Evolutionary conservation across 2,329 filamentous ascomycete genomes (phyloP).

Genomic region (Fusarium pseudoanthophilum): DNA sequence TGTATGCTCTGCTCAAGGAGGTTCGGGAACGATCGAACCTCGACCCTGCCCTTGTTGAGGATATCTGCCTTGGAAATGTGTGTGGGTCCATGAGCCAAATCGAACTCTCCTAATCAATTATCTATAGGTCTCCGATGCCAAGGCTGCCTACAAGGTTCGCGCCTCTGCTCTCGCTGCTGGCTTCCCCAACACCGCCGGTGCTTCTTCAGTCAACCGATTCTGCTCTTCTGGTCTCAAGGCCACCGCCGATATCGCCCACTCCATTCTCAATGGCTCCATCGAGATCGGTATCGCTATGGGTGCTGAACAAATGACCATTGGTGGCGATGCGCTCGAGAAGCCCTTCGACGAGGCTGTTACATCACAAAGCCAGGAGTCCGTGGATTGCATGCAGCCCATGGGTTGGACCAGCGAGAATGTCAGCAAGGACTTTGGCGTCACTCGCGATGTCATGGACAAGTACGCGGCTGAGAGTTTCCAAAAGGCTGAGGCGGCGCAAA

Average conservation of each 20-base stretch:
- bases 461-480: slow-evolving; percentile 90
- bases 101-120: slow-evolving; percentile 1
- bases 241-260: slow-evolving; percentile 91
- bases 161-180: slow-evolving; percentile 90
- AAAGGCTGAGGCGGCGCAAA: slow-evolving; percentile 89
- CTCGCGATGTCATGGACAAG: slow-evolving; percentile 81
- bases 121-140: slow-evolving; percentile 78
- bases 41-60: slow-evolving; percentile 84
- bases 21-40: slow-evolving; percentile 77
- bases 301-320: slow-evolving; percentile 86
- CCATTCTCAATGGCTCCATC: slow-evolving; percentile 83
- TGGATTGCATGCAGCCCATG: slow-evolving; percentile 94
- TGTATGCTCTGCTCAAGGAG: slow-evolving; percentile 85
- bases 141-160: slow-evolving; percentile 90
- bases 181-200: slow-evolving; percentile 88
- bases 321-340: slow-evolving; percentile 74
- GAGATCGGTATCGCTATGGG: slow-evolving; percentile 89
- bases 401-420: slow-evolving; percentile 98
- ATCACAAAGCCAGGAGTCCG: slow-evolving; percentile 76
- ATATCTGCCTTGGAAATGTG: slow-evolving; percentile 94
- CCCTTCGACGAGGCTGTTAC: slow-evolving; percentile 84
- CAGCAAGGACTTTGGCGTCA: slow-evolving; percentile 86
- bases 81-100: background rate
- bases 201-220: slow-evolving; percentile 91
- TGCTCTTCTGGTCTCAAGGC: slow-evolving; percentile 97